Conservation (phyloP, 352 stramenopile species). For the Pythium scleroteichum region DNA sequence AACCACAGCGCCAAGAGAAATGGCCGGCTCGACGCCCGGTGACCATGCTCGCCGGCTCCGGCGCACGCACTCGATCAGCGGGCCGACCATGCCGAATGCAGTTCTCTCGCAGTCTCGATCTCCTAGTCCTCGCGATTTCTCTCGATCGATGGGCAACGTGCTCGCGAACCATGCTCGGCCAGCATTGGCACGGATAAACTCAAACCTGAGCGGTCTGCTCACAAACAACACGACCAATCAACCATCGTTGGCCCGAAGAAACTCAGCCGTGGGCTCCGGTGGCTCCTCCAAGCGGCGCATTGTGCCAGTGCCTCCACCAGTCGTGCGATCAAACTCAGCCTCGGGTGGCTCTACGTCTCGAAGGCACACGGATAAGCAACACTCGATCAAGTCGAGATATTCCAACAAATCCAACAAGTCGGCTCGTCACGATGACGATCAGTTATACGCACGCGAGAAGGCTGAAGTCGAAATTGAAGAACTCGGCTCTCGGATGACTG, state of each 20-base stretch:
- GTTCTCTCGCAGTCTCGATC: background rate
- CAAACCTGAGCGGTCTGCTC: background rate
- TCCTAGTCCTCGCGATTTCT: constrained; percentile 1
- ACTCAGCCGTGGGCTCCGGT: constrained; percentile 5
- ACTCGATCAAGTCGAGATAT: constrained; percentile 36
- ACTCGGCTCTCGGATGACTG: constrained; percentile 6
- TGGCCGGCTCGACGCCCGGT: background rate
- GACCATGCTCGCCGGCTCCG: background rate
- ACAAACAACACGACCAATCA: background rate
- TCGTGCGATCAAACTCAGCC: constrained; percentile 13
- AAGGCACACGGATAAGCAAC: constrained; percentile 27
- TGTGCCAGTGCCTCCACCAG: background rate
- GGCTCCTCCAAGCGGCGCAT: constrained; percentile 16
- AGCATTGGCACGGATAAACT: too few species aligned
- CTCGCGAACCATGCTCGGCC: background rate
- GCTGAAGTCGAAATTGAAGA: constrained; percentile 25
- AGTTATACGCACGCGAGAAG: constrained; percentile 11
- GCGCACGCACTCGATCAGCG: constrained; percentile 7
- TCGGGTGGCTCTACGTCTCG: constrained; percentile 13
- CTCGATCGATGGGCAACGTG: constrained; percentile 10
- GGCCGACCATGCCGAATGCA: background rate
- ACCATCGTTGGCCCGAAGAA: background rate
- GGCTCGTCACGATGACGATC: constrained; percentile 16
- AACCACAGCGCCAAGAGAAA: background rate
- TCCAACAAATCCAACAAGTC: constrained; percentile 39